These are phyloP conservation scores for Quercus lobata DNA, from an alignment of 331 rosid genomes.

Conservation along the genomic window DNA sequence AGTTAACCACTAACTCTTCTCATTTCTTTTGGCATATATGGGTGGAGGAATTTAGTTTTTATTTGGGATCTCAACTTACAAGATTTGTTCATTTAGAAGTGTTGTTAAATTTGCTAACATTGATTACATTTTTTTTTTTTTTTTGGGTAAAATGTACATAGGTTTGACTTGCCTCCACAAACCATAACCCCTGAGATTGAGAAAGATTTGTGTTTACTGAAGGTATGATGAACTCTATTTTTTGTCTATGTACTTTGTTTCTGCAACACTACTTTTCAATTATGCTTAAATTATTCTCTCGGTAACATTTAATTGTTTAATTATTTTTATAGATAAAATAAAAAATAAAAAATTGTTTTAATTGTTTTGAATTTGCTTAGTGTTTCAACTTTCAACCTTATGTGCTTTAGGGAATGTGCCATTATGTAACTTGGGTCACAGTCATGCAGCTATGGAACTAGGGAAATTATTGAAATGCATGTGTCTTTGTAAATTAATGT, in stretches of 20 bases:
- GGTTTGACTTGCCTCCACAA: constrained; percentile 84
- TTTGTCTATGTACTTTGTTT: too few relatives aligned
- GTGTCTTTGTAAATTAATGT: too few relatives aligned
- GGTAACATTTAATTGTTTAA: neutral
- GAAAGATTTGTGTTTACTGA: constrained; percentile 58
- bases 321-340: too few relatives aligned
- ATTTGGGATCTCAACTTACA: too few relatives aligned
- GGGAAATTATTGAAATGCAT: too few relatives aligned
- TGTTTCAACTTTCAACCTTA: neutral
- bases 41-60: neutral
- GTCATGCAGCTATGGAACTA: too few relatives aligned
- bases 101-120: too few relatives aligned
- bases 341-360: neutral
- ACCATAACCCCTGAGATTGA: constrained; percentile 68
- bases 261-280: too few relatives aligned
- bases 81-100: too few relatives aligned
- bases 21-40: neutral
- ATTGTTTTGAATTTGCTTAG: neutral
- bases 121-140: too few relatives aligned
- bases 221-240: constrained; percentile 35
- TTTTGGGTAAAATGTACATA: constrained; percentile 9
- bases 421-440: too few relatives aligned
- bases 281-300: neutral
- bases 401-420: neutral
- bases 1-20: neutral